A percentile compares a stretch with the other conserved stretches of the same genome.
These are phyloP conservation scores for Ambrosiella beaveri DNA, from an alignment of 2,329 filamentous ascomycete genomes.

Conservation along the genomic window DNA sequence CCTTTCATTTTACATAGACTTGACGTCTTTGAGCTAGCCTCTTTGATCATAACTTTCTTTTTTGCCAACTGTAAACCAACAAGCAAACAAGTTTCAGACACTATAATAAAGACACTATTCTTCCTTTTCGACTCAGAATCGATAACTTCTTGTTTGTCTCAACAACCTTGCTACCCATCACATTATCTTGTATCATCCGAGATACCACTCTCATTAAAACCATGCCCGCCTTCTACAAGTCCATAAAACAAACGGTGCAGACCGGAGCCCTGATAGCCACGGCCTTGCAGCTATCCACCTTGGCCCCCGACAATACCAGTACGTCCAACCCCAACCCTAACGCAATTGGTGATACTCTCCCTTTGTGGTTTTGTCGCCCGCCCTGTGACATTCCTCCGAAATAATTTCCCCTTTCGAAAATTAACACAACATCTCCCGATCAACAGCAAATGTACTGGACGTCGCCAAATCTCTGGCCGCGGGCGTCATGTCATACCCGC, in stretches of 20 bases:
- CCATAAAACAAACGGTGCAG: constrained; percentile 4
- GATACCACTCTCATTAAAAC: not conserved
- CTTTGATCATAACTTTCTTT: not conserved
- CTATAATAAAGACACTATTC: too few relatives aligned
- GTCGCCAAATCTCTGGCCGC: constrained; percentile 43
- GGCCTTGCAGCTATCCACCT: constrained; percentile 5
- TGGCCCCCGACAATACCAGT: constrained; percentile 8
- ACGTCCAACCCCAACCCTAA: not conserved
- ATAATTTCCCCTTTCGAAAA: not conserved
- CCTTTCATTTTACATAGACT: not conserved
- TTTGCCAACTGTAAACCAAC: not conserved
- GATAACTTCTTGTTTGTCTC: not conserved
- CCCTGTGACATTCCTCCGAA: not conserved
- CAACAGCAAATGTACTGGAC: constrained; percentile 40
- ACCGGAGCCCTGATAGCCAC: not conserved
- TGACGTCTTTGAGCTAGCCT: not conserved
- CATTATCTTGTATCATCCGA: not conserved
- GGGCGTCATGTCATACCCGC: constrained; percentile 47
- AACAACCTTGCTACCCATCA: not conserved
- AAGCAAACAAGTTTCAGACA: too few relatives aligned
- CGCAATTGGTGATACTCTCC: not conserved
- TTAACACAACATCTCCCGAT: not conserved
- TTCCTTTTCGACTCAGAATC: not conserved
- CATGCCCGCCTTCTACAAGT: constrained; percentile 10
- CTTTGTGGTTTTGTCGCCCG: not conserved